Conservation (phyloP, 768 basidiomycete genomes). For the Lentinula raphanica region DNA sequence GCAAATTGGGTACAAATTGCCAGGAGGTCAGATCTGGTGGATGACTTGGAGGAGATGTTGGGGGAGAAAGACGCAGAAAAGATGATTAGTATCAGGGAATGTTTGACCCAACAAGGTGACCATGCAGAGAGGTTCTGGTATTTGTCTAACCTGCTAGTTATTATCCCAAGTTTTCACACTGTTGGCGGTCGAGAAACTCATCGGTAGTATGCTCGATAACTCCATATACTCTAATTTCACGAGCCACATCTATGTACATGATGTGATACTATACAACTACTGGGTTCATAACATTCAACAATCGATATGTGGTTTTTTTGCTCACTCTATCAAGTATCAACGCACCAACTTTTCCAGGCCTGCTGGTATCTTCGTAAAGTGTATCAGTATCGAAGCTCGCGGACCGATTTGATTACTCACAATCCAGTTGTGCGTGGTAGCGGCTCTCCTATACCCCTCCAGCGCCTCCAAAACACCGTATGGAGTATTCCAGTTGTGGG, state of each 20-base stretch:
- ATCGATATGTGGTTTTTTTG: no score
- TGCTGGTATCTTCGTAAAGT: background rate
- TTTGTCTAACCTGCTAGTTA: background rate
- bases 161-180: background rate
- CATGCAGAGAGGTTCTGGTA: background rate
- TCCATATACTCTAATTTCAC: no score
- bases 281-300: no score
- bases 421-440: constrained; percentile 59
- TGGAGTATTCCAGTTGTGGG: constrained; percentile 44
- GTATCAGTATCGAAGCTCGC: background rate
- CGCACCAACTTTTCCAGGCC: background rate
- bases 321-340: no score
- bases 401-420: constrained; percentile 20
- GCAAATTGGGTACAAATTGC: constrained; percentile 31
- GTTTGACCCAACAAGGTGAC: background rate
- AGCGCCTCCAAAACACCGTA: constrained; percentile 57
- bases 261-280: no score
- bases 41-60: background rate
- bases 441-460: constrained; percentile 61
- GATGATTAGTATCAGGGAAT: background rate
- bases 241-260: no score
- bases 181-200: background rate
- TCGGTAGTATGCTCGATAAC: no score
- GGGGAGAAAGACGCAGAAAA: background rate
- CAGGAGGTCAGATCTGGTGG: constrained; percentile 8